Percentiles rank a stretch among this genome's conserved stretches.
phyloP scores from a whole-genome alignment of 805 yeast species.

The Candida coquimbonensis region DNA sequence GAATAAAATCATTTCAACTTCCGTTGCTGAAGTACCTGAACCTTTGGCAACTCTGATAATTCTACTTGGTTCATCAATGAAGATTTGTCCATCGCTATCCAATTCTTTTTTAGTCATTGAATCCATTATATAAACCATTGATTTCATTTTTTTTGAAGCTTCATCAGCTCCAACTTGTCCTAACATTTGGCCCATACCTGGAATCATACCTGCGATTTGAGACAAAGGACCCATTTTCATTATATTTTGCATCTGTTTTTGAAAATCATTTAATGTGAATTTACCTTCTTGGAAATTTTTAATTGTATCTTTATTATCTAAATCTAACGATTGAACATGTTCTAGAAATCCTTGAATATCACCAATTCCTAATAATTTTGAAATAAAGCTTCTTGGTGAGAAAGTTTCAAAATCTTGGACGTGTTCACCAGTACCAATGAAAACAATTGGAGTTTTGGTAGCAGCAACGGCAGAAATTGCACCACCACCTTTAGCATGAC shows the following conservation, averaged over 20 bases:
- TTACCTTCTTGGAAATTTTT: slow-evolving; percentile 93
- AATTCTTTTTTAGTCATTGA: slow-evolving; percentile 92
- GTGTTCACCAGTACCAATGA: slow-evolving; percentile 98
- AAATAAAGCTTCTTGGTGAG: slow-evolving; percentile 81
- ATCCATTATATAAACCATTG: slow-evolving; percentile 88
- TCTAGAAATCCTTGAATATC: slow-evolving; percentile 92
- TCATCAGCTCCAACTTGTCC: slow-evolving; percentile 89
- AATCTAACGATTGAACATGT: slow-evolving; percentile 80
- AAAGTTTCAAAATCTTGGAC: slow-evolving; percentile 87
- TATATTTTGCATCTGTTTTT: slow-evolving; percentile 90
- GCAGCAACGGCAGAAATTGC: slow-evolving; percentile 98
- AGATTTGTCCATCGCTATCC: slow-evolving; percentile 71
- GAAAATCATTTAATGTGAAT: slow-evolving; percentile 84
- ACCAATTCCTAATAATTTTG: slow-evolving; percentile 92
- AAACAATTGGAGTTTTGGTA: slow-evolving; percentile 88
- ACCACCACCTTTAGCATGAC: slow-evolving; percentile 99
- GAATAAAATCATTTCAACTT: slow-evolving; percentile 84
- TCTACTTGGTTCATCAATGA: slow-evolving; percentile 63
- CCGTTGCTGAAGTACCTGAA: slow-evolving; percentile 86
- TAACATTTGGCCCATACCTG: slow-evolving; percentile 84
- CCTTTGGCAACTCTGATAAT: slow-evolving; percentile 90
- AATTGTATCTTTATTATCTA: slow-evolving; percentile 84
- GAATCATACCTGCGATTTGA: slow-evolving; percentile 92
- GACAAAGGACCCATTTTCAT: slow-evolving; percentile 96
- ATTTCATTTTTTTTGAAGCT: slow-evolving; percentile 72